These are phyloP conservation scores for Colletotrichum cuscutae DNA, from an alignment of 2,329 filamentous ascomycete species.

Conservation along the genomic window DNA sequence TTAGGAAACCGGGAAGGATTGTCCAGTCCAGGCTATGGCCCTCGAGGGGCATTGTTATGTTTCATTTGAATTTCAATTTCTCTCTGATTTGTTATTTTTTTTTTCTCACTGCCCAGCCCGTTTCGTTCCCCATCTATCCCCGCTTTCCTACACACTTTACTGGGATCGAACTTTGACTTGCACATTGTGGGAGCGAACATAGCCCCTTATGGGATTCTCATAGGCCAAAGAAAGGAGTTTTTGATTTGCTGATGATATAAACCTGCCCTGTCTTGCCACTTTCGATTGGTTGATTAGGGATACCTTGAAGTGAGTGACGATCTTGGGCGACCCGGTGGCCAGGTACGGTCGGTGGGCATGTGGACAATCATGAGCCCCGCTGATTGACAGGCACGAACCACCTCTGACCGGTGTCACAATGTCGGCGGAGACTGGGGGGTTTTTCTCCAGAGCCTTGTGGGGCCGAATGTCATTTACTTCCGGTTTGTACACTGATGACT, in stretches of 20 bases:
- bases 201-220: constrained; percentile 22
- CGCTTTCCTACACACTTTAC: background rate
- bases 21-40: constrained; percentile 4
- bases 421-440: background rate
- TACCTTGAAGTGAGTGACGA: background rate
- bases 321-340: background rate
- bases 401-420: background rate
- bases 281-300: background rate
- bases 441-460: background rate
- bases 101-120: background rate
- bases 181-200: constrained; percentile 25
- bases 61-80: background rate
- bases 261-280: background rate
- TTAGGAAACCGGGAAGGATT: constrained; percentile 1
- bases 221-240: constrained; percentile 32
- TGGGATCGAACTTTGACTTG: background rate
- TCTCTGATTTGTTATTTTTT: background rate
- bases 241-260: background rate
- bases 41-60: background rate
- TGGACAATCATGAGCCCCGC: background rate
- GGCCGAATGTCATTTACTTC: background rate
- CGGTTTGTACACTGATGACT: no score
- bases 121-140: background rate
- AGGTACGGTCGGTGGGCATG: background rate
- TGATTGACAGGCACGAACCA: constrained; percentile 22